Evolutionary conservation across 257 asterid genomes (phyloP).

Genomic region (Rubia yunnanensis): DNA sequence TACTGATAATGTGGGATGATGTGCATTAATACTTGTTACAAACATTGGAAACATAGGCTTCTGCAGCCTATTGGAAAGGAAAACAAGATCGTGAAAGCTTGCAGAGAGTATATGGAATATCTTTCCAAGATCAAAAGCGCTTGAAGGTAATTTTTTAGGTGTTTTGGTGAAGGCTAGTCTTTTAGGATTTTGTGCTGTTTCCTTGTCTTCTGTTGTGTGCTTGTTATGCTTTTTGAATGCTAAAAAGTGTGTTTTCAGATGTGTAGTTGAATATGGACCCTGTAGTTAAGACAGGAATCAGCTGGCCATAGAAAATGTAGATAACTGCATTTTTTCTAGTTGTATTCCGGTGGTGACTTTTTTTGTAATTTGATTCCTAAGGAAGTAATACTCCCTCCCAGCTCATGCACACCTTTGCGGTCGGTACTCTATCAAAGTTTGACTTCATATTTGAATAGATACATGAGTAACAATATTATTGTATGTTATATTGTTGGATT

Average conservation of each 20-base stretch:
- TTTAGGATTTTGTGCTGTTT: neutral
- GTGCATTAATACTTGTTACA: constrained; percentile 2
- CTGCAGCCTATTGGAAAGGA: constrained; percentile 99
- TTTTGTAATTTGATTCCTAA: neutral
- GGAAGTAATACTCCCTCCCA: no score
- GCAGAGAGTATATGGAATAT: constrained; percentile 98
- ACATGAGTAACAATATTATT: no score
- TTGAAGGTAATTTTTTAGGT: constrained; percentile 55
- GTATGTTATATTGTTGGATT: no score
- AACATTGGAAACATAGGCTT: constrained; percentile 48
- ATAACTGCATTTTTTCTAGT: neutral
- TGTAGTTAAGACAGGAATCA: neutral
- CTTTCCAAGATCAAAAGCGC: constrained; percentile 81
- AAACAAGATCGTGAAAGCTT: constrained; percentile 92
- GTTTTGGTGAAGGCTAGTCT: neutral
- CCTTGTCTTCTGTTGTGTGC: neutral
- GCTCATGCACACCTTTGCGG: no score
- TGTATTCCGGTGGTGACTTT: neutral
- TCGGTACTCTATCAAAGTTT: no score
- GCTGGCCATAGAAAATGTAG: neutral
- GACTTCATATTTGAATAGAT: no score
- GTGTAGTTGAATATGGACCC: neutral
- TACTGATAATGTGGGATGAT: neutral
- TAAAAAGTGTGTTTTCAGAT: neutral
- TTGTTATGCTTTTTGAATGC: neutral